phyloP scores from a whole-genome alignment of 2,329 filamentous ascomycete species.

The Aspergillus sp. region DNA sequence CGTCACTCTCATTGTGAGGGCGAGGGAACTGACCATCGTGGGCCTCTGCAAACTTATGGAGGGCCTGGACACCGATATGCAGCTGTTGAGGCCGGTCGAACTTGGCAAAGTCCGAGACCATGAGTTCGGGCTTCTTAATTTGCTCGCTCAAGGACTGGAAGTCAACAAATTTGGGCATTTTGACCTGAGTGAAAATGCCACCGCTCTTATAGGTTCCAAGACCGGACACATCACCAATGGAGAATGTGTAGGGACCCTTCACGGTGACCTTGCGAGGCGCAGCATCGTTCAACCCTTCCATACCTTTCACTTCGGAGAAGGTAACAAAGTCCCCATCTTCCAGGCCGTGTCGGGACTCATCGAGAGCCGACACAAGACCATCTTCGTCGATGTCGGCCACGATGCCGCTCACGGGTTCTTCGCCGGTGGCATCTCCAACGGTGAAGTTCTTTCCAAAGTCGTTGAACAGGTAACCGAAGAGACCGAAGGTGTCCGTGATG shows the following conservation, averaged over 20 bases:
- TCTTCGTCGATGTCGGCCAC: constrained; percentile 86
- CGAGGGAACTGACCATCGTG: constrained; percentile 71
- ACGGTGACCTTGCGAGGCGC: constrained; percentile 88
- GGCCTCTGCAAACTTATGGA: constrained; percentile 77
- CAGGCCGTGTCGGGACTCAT: constrained; percentile 90
- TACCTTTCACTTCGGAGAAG: constrained; percentile 87
- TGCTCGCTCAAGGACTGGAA: constrained; percentile 80
- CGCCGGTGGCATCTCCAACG: constrained; percentile 83
- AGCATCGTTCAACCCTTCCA: constrained; percentile 80
- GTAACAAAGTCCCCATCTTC: constrained; percentile 97
- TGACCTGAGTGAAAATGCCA: constrained; percentile 91
- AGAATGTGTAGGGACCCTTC: constrained; percentile 96
- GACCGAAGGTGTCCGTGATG: constrained; percentile 81
- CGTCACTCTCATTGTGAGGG: constrained; percentile 82
- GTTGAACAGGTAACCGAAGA: constrained; percentile 95
- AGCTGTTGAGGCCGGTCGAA: constrained; percentile 92
- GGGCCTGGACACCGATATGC: constrained; percentile 86
- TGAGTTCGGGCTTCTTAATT: constrained; percentile 80
- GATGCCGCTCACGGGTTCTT: constrained; percentile 83
- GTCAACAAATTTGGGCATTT: constrained; percentile 92
- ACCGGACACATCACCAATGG: constrained; percentile 86
- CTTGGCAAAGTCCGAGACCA: constrained; percentile 95
- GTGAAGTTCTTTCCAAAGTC: constrained; percentile 96
- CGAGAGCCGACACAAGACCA: constrained; percentile 85
- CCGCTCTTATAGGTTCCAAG: constrained; percentile 85